A percentile compares a stretch with the other conserved stretches of the same genome.
These are phyloP conservation scores for Phytophthora capsici DNA, from an alignment of 352 stramenopile species.

Conservation along the genomic window DNA sequence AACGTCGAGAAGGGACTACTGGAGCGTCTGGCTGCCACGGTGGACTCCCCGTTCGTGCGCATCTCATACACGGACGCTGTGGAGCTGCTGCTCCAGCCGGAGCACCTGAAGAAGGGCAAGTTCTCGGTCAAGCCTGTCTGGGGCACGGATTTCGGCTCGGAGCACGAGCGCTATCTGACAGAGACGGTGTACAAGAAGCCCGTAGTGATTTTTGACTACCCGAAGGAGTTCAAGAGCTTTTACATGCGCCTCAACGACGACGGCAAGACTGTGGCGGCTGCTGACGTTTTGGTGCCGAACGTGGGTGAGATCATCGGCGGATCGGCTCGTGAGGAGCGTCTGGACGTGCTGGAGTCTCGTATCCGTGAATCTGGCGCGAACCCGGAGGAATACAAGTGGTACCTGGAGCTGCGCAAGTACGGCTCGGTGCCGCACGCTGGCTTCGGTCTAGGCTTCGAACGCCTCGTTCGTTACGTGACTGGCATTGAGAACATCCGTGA, in stretches of 20 bases:
- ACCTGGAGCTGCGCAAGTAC: conserved; percentile 95
- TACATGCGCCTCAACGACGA: conserved; percentile 99
- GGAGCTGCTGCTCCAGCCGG: conserved; percentile 85
- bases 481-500: conserved; percentile 99
- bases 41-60: conserved; percentile 66
- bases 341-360: conserved; percentile 88
- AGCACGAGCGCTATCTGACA: conserved; percentile 97
- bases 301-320: conserved; percentile 98
- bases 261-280: conserved; percentile 96
- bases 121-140: conserved; percentile 92
- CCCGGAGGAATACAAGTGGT: conserved; percentile 95
- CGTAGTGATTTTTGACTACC: conserved; percentile 99
- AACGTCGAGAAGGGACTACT: conserved; percentile 91
- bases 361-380: conserved; percentile 78
- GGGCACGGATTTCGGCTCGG: conserved; percentile 97
- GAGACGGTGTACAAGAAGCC: conserved; percentile 90
- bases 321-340: conserved; percentile 95
- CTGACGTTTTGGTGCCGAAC: conserved; percentile 97
- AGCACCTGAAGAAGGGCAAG: conserved; percentile 85
- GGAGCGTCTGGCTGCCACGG: conserved; percentile 57
- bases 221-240: conserved; percentile 99
- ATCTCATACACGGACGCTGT: conserved; percentile 97
- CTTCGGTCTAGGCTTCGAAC: conserved; percentile 99
- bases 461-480: conserved; percentile 97
- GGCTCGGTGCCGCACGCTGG: conserved; percentile 97